Evolutionary conservation across 1,139 yeast species (phyloP), one percentile per base, ranked within the genome.

Genomic region (Geotrichum phurueaensis): DNA sequence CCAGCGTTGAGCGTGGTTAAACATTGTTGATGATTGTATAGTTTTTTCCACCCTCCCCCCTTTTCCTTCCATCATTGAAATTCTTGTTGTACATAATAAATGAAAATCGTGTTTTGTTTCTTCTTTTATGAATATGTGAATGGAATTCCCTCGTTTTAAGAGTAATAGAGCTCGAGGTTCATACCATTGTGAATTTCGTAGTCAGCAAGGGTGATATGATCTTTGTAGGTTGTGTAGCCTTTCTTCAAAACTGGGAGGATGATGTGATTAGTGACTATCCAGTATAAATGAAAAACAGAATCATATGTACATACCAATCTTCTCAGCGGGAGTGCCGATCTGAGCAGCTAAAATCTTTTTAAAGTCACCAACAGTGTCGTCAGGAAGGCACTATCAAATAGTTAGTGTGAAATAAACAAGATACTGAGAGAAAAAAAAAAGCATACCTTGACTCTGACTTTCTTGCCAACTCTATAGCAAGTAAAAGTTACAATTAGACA

Each of bases 111-210:
- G 25, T 29, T 36, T 18, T 25, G 18, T 18, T 22, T 15, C 9
- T 27, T 29, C 39, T 5, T 15, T 39, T 22, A 6, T 39, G 18
- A 15, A 39, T 39, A 39, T 6, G 18, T 18, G 9, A 7, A 1
- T n/a, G 5, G 20, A 7, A 7, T 39, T 39, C 10, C 18, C n/a
- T 39, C 18, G 47, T 39, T 3, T 51, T 54, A 61, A 20, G 63
- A 51, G 54, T 61, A 61, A 62, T 89, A 94, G 70, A 94, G 76
- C 73, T 94, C 99, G 67, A 94, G 76, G 71, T 86, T 89, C 67
- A 88, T 86, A 23, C 96, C 96, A 72, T 91, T 87, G 70, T 91
- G 96, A 18, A 94, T 84, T 73, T 94, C 99, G 71, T 95, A 94
- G 72, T 94, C 99, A 27, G 87, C 96, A 59, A 94, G 78, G 0